Conservation (phyloP, 345 rosid genomes). For the Gossypium mustelinum region DNA sequence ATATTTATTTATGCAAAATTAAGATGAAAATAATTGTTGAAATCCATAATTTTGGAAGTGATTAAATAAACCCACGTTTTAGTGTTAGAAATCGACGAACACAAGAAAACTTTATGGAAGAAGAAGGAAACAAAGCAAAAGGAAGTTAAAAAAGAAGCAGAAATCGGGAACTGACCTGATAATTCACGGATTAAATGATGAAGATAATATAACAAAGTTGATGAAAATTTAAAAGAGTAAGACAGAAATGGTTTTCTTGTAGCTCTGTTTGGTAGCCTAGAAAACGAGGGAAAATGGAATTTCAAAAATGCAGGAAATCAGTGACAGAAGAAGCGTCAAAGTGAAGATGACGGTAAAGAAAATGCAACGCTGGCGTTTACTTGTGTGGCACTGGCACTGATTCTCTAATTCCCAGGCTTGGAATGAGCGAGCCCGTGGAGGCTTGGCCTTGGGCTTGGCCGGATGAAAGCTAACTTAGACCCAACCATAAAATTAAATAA, state of each 20-base stretch:
- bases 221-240: not conserved
- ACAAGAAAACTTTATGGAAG: not conserved
- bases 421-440: no score
- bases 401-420: no score
- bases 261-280: constrained; percentile 8
- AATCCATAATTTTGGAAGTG: not conserved
- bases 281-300: constrained; percentile 11
- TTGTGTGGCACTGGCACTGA: no score
- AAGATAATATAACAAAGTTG: not conserved
- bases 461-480: no score
- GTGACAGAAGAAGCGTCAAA: no score
- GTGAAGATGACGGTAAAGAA: no score
- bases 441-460: no score
- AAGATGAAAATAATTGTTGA: not conserved
- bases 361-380: no score
- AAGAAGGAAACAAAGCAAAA: not conserved
- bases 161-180: no score
- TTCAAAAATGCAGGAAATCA: not conserved
- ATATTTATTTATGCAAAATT: not conserved
- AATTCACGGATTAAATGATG: not conserved
- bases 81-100: not conserved
- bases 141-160: not conserved
- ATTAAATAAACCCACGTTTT: constrained; percentile 6
- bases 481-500: no score
- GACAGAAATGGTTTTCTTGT: not conserved